A percentile compares a stretch with the other conserved stretches of the same genome.
Evolutionary conservation across 2,329 filamentous ascomycete genomes (phyloP).

Genomic region (Meredithiella fracta): DNA sequence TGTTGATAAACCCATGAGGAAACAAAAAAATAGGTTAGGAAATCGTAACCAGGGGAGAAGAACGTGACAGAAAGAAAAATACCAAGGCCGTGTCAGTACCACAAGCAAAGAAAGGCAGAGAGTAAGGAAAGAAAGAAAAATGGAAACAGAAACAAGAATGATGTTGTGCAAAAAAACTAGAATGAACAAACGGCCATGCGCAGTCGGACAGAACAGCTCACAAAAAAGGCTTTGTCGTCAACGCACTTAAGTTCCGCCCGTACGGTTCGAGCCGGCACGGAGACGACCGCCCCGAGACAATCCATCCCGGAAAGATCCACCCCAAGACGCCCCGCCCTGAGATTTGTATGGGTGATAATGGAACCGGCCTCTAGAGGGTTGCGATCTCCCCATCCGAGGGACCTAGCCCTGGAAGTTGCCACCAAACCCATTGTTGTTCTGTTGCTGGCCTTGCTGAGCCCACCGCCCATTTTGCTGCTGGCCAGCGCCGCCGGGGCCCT

Average conservation of each 20-base stretch:
- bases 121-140: slow-evolving; percentile 5
- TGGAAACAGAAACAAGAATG: slow-evolving; percentile 5
- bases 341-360: slow-evolving; percentile 1
- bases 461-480: slow-evolving; percentile 42
- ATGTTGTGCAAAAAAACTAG: slow-evolving; percentile 8
- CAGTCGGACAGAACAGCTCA: background rate
- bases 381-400: background rate
- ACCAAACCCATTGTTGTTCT: slow-evolving; percentile 36
- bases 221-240: too few relatives aligned
- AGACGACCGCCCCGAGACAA: background rate
- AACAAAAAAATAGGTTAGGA: slow-evolving; percentile 10
- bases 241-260: too few relatives aligned
- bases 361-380: background rate
- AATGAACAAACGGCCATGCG: slow-evolving; percentile 11
- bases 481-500: slow-evolving; percentile 25
- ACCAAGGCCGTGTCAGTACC: slow-evolving; percentile 3
- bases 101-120: slow-evolving; percentile 13
- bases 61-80: slow-evolving; percentile 2
- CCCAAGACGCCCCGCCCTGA: background rate
- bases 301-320: background rate
- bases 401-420: slow-evolving; percentile 43
- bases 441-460: slow-evolving; percentile 24
- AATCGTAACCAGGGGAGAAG: slow-evolving; percentile 6
- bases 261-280: too few relatives aligned
- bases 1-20: slow-evolving; percentile 3